Evolutionary conservation across 768 basidiomycete genomes (phyloP).

Genomic region (Rhizopogon vulgaris): DNA sequence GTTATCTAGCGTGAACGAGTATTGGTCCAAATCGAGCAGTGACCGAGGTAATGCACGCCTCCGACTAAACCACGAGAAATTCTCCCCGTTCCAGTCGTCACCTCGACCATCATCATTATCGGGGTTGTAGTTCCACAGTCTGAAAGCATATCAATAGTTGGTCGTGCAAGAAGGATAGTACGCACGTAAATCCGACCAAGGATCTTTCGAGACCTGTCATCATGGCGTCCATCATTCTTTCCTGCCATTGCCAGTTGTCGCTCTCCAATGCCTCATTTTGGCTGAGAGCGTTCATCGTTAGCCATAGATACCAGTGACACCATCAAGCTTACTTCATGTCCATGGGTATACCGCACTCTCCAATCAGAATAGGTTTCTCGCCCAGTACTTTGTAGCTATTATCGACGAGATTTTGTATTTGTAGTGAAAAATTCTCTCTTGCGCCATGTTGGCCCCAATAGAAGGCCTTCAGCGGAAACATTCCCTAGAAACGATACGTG

Average conservation of each 20-base stretch:
- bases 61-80: constrained; percentile 90
- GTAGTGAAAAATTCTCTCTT: constrained; percentile 74
- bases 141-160: constrained; percentile 22
- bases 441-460: constrained; percentile 86
- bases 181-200: constrained; percentile 82
- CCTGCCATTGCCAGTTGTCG: constrained; percentile 77
- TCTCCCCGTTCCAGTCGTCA: constrained; percentile 94
- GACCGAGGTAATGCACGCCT: constrained; percentile 50
- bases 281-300: constrained; percentile 31
- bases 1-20: constrained; percentile 68
- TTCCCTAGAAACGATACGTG: constrained; percentile 48
- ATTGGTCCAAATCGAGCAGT: constrained; percentile 53
- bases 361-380: constrained; percentile 79
- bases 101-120: constrained; percentile 72
- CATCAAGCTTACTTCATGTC: constrained; percentile 77
- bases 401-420: constrained; percentile 75
- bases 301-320: neutral
- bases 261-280: constrained; percentile 63
- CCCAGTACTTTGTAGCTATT: constrained; percentile 65
- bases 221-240: constrained; percentile 92
- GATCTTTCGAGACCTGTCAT: constrained; percentile 74
- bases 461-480: constrained; percentile 73
- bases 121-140: constrained; percentile 95
- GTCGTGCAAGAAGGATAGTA: constrained; percentile 9
- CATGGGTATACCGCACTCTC: constrained; percentile 95